Evolutionary conservation across 2,329 filamentous ascomycete genomes (phyloP), one percentile per base, ranked within the genome.

Genomic region (Helotiales sp.): DNA sequence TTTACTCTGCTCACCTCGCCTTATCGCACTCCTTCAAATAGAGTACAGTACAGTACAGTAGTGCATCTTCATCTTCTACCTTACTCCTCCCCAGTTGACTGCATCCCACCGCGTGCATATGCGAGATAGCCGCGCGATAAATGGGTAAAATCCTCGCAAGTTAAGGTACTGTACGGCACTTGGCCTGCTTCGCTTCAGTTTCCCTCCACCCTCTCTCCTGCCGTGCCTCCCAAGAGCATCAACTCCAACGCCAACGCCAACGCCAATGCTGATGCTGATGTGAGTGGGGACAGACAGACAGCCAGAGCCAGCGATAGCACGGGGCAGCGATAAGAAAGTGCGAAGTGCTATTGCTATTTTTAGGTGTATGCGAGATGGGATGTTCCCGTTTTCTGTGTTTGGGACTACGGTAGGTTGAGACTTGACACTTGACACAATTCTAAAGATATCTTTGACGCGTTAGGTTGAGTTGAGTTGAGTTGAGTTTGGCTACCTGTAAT

Each of bases 121-220:
- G 50, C 50, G 50, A 54, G 50, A 32, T 34, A 54, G 50, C 28
- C 50, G 50, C 50, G 28, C 50, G 50, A 54, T 54, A 54, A 54
- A 54, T 34, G 20, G 3, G 8, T 49, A 17, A 15, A 43, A 15
- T 6, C 10, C 3, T 45, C 40, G 17, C n/a, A 45, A 11, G 20
- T 45, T 45, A n/a, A 45, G 40, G 40, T 45, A 45, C n/a, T n/a
- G n/a, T n/a, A n/a, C 40, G 6, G n/a, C 8, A n/a, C 40, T 20
- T 20, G 20, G 40, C 40, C 40, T 45, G 11, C 30, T 34, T 34
- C 30, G n/a, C 40, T 45, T 20, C 40, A 45, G 3, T 20, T 45
- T 20, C 20, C 40, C 6, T 45, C 40, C 20, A 8, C 20, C 40
- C 6, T 45, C 40, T 43, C 11, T 34, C 30, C 5, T 34, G 6